Percentiles rank a stretch among this genome's conserved stretches.
Evolutionary conservation across 805 yeast species (phyloP).

Genomic region (Ogataea angusta): DNA sequence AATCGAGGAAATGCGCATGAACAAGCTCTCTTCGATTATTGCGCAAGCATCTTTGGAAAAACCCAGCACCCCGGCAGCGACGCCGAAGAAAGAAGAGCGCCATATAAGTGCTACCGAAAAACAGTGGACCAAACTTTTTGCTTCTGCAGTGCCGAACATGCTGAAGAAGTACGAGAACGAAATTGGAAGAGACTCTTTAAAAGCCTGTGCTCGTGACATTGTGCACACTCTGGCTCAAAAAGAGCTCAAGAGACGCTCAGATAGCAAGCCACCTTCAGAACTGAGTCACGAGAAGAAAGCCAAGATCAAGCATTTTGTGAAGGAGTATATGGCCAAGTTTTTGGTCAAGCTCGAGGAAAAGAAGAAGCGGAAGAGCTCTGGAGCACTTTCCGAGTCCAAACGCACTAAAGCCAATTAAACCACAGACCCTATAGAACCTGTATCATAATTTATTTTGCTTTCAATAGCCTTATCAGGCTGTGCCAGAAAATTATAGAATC

Average conservation of each 20-base stretch:
- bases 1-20: constrained; percentile 24
- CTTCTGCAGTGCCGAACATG: constrained; percentile 74
- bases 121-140: constrained; percentile 53
- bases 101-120: constrained; percentile 11
- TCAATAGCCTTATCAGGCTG: constrained; percentile 1
- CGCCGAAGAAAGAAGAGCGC: constrained; percentile 26
- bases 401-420: background rate
- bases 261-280: constrained; percentile 46
- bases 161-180: constrained; percentile 62
- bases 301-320: constrained; percentile 65
- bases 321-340: constrained; percentile 65
- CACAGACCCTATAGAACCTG: constrained; percentile 1
- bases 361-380: constrained; percentile 12
- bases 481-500: constrained; percentile 3
- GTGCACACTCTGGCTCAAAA: constrained; percentile 65
- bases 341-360: constrained; percentile 42
- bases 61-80: constrained; percentile 30
- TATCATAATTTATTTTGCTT: constrained; percentile 2
- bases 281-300: constrained; percentile 61
- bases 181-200: constrained; percentile 69
- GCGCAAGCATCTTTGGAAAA: constrained; percentile 30
- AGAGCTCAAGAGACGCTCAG: constrained; percentile 51
- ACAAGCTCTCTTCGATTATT: constrained; percentile 28
- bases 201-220: constrained; percentile 76
- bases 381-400: background rate